Evolutionary conservation across 306 rosid genomes (phyloP), one percentile per base, ranked within the genome.

Genomic region (Medicago lupulina): DNA sequence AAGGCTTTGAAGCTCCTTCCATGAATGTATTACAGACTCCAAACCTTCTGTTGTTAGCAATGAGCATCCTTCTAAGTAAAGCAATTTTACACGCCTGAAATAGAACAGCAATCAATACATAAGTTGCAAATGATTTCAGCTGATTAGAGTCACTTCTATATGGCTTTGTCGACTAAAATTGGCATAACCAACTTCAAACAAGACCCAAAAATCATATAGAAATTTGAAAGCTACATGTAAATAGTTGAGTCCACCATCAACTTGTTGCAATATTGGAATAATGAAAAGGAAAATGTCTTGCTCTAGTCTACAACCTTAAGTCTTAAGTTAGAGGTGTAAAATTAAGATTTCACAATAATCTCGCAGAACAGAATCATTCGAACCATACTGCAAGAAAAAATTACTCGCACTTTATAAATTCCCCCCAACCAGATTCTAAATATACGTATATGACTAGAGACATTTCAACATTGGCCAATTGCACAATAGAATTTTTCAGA

Each of bases 31-130:
- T 65, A 92, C 96, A 18, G 87, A 84, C 72, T 90, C 98, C 73
- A 96, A 82, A 75, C 93, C 87, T 43, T 90, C 86, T 6, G 96
- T 89, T 49, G 99, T 90, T 78, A 96, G 78, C 81, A 89, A 71
- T 19, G 97, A 92, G 79, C 99, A 96, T 53, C 99, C 98, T 81
- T 96, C 96, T 62, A 92, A 39, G 77, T 87, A 86, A 1, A 92
- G 67, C 73, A 75, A 82, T 66, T 73, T 88, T 57, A 90, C 99
- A 73, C 91, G 80, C 96, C 99, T 96, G 93, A 73, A 53, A 73
- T 23, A 76, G 5, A 65, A 41, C 6, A 67, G 17, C 44, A 47
- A 15, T 67, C 62, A 51, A 63, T 72, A 16, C 59, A 67, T 50
- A 51, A 57, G 50, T 19, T 74, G 28, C 60, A 71, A 18, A 31